Evolutionary conservation across 2,329 filamentous ascomycete species (phyloP).

Genomic region (Helminthosporium solani): DNA sequence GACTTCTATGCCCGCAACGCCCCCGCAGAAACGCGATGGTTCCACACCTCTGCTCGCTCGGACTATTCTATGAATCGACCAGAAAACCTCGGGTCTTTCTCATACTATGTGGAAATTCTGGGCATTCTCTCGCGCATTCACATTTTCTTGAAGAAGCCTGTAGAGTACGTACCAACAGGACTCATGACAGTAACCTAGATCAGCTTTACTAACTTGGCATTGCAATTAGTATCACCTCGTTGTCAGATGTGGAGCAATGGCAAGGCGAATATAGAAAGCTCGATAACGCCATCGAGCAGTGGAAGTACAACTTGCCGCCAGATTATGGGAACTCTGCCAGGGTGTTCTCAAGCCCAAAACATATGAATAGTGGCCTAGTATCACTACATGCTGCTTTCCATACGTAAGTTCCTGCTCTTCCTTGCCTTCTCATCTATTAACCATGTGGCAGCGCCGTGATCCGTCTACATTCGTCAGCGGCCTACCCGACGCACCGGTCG

Average conservation of each 20-base stretch:
- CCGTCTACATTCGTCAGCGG: constrained; percentile 85
- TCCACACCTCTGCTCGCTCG: constrained; percentile 52
- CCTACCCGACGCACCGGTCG: constrained; percentile 85
- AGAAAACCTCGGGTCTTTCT: constrained; percentile 83
- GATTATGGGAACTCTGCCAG: constrained; percentile 85
- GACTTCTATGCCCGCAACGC: constrained; percentile 83
- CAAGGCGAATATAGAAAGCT: constrained; percentile 83
- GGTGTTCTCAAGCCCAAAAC: constrained; percentile 65
- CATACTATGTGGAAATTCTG: constrained; percentile 86
- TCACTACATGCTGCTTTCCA: constrained; percentile 91
- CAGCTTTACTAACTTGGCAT: not conserved
- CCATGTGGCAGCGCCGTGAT: constrained; percentile 65
- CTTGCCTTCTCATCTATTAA: constrained; percentile 18
- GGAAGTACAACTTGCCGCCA: constrained; percentile 79
- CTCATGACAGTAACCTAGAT: not conserved
- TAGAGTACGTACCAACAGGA: not conserved
- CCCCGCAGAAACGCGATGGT: constrained; percentile 82
- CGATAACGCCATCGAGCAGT: constrained; percentile 74
- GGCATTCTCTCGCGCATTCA: constrained; percentile 87
- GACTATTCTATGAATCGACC: constrained; percentile 69
- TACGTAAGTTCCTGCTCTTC: constrained; percentile 56
- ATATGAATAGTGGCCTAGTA: constrained; percentile 78
- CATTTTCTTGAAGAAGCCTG: constrained; percentile 81
- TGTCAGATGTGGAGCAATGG: constrained; percentile 86
- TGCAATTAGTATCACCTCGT: constrained; percentile 73